Conservation (phyloP, 2,329 filamentous ascomycete genomes). For the Colletotrichum siamense region DNA sequence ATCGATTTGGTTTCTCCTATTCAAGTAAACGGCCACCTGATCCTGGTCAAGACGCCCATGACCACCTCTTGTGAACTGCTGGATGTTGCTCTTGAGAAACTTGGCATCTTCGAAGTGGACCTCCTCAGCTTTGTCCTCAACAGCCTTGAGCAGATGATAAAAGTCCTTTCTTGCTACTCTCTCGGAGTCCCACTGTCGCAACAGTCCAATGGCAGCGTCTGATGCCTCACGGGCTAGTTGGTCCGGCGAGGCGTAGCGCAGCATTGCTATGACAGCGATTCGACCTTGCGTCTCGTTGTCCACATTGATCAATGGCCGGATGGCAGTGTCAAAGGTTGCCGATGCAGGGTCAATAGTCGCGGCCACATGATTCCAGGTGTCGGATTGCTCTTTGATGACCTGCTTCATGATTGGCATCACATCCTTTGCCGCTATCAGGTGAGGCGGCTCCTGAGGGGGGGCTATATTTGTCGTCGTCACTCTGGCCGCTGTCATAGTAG, state of each 20-base stretch:
- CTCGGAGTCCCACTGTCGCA: background rate
- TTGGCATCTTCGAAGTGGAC: background rate
- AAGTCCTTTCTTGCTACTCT: background rate
- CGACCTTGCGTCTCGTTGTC: background rate
- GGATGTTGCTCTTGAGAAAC: background rate
- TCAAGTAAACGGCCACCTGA: background rate
- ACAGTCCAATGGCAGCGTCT: background rate
- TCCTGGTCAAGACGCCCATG: background rate
- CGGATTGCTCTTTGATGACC: background rate
- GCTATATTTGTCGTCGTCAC: fast-evolving
- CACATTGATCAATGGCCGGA: background rate
- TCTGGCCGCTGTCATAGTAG: background rate
- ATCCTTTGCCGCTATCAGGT: background rate
- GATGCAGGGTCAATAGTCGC: background rate
- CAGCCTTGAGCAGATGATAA: background rate
- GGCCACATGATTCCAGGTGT: background rate
- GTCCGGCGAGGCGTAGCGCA: background rate
- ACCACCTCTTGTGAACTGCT: background rate
- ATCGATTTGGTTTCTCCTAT: background rate
- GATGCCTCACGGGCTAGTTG: background rate
- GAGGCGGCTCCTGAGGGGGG: background rate
- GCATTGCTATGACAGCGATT: background rate
- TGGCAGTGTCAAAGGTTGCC: background rate
- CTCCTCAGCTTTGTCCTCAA: fast-evolving
- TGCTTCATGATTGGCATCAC: background rate